These are phyloP conservation scores for Trebouxia sp. DNA, from an alignment of 139 green algal genomes.

Conservation along the genomic window DNA sequence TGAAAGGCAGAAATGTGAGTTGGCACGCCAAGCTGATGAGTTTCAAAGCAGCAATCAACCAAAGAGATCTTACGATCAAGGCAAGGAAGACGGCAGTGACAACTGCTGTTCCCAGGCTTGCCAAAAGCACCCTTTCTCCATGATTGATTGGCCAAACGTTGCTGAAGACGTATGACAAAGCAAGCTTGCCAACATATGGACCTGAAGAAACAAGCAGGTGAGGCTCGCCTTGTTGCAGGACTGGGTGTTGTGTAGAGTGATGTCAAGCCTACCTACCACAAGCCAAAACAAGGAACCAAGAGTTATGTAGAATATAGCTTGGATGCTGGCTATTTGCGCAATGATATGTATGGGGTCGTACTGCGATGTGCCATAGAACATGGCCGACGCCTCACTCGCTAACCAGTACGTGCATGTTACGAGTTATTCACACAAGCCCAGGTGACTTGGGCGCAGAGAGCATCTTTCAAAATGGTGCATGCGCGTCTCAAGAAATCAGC, in stretches of 20 bases:
- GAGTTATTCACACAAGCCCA: no score
- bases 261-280: slow-evolving; percentile 57
- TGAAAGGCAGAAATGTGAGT: slow-evolving; percentile 29
- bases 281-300: slow-evolving; percentile 70
- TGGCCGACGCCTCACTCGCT: background rate
- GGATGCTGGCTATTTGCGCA: slow-evolving; percentile 78
- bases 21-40: background rate
- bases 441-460: no score
- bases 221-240: no score
- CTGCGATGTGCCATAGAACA: slow-evolving; percentile 42
- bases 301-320: slow-evolving; percentile 82
- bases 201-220: slow-evolving; percentile 46
- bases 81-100: slow-evolving; percentile 54
- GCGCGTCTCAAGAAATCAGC: no score
- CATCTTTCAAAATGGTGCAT: no score
- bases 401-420: no score
- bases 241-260: background rate
- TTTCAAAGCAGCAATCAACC: background rate
- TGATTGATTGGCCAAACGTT: slow-evolving; percentile 52
- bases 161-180: slow-evolving; percentile 67
- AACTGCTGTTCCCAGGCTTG: slow-evolving; percentile 43
- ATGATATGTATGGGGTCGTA: slow-evolving; percentile 85
- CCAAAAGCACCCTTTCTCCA: slow-evolving; percentile 62
- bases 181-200: slow-evolving; percentile 51
- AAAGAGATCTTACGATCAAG: slow-evolving; percentile 53